Base-by-base conservation (phyloP, 306 rosid genomes). In the Potentilla sterilis region DNA sequence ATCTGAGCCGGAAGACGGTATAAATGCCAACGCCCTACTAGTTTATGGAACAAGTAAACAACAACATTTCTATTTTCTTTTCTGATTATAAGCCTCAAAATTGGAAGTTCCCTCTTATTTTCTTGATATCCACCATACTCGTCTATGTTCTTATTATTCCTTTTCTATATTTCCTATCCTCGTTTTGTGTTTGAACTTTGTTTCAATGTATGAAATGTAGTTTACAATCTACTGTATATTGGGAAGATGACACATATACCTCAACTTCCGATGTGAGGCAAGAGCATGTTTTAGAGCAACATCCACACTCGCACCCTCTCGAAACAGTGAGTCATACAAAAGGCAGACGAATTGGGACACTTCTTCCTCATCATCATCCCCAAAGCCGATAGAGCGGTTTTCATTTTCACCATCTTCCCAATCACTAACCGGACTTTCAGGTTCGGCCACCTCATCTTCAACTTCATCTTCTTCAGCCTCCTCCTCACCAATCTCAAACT, bases 401-500 rank as follows among this genome's bases (percentile, higher is more conserved):
- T 76, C 89, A 49, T 40, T 83, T 86, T 87, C 98, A 73, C 92
- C 89, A 51, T 92, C 99, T 84, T 92, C 99, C 99, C 99, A 96
- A 79, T 96, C 99, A 80, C 99, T 96, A 19, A 77, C 52, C 4
- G 99, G 96, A 82, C 99, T 96, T 40, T 74, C 70, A 28, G 90
- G 92, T 82, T 80, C 84, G 35, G 72, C 75, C 46, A 76, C 55
- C 69, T 32, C 77, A 59, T 59, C 43, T 74, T 59, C 69, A 19
- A 58, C 96, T 8, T 96, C 91, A 3, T 96, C 92, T 13, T 85
- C 98, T 77, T 92, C 99, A 49, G 79, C 96, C 58, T 95, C 98
- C 18, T 96, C 98, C 72, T 88, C 97, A 15, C 98, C 98, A 24
- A 96, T 88, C 88, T 92, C 99, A 80, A 96, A 96, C 84, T 87